Evolutionary conservation across 805 yeast species (phyloP).

Genomic region (Nakazawaea populi): DNA sequence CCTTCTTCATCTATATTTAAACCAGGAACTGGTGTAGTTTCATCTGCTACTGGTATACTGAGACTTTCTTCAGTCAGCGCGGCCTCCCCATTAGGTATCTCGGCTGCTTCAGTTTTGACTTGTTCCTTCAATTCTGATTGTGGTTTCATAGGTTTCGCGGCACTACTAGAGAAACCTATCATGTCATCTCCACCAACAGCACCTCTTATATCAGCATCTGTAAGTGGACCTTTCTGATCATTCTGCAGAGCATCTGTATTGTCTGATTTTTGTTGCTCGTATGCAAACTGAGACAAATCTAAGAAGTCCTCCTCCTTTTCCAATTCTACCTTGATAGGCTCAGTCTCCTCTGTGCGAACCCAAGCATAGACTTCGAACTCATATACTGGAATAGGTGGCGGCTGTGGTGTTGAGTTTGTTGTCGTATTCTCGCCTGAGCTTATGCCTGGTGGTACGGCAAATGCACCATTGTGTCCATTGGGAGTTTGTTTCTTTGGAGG

Average conservation of each 20-base stretch:
- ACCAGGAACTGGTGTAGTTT: background rate
- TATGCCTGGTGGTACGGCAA: conserved; percentile 15
- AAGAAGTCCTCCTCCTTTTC: conserved; percentile 28
- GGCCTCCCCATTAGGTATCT: background rate
- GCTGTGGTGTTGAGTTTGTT: conserved; percentile 19
- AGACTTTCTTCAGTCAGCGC: conserved; percentile 23
- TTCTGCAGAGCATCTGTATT: conserved; percentile 10
- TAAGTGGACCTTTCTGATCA: conserved; percentile 19
- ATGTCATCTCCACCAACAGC: conserved; percentile 32
- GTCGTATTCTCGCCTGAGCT: conserved; percentile 18
- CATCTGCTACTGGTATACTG: conserved; percentile 13
- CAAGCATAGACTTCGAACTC: conserved; percentile 28
- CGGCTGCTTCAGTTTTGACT: background rate
- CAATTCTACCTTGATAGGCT: conserved; percentile 11
- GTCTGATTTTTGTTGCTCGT: conserved; percentile 19
- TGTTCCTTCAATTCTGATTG: conserved; percentile 12
- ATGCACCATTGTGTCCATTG: conserved; percentile 2
- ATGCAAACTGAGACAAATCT: conserved; percentile 28
- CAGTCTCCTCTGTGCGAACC: conserved; percentile 17
- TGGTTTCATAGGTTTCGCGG: conserved; percentile 17
- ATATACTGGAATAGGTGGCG: conserved; percentile 15
- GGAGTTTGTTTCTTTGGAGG: conserved; percentile 22
- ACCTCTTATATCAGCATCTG: conserved; percentile 34
- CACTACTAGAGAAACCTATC: conserved; percentile 27
- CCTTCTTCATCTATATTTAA: conserved; percentile 16